phyloP scores from a whole-genome alignment of 129 eudicot genomes.

The Flaveria ramosissima region DNA sequence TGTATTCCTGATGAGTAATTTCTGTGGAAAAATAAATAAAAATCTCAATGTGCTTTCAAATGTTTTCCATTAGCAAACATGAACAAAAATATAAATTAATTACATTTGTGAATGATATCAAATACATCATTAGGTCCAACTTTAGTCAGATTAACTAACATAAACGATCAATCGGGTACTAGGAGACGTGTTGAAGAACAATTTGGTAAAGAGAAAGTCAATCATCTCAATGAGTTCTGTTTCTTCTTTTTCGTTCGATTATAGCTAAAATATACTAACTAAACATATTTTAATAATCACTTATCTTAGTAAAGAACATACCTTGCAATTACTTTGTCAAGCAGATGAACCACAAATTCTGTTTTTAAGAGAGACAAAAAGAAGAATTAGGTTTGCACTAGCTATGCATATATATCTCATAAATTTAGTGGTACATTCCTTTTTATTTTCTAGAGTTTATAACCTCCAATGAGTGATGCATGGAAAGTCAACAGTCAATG shows the following conservation, averaged over 20 bases:
- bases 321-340: conserved; percentile 79
- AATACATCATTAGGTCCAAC: neutral
- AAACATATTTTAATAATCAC: conserved; percentile 2
- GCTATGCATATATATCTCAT: neutral
- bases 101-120: neutral
- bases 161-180: neutral
- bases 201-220: neutral
- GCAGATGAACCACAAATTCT: conserved; percentile 74
- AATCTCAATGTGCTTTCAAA: neutral
- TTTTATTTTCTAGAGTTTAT: neutral
- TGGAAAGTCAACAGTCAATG: neutral
- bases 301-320: conserved; percentile 19
- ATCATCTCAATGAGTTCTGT: neutral
- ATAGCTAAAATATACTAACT: neutral
- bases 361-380: conserved; percentile 33
- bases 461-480: neutral
- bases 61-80: neutral
- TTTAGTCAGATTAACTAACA: too few relatives aligned
- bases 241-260: too few relatives aligned
- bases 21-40: neutral
- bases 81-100: neutral
- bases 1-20: neutral
- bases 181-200: neutral
- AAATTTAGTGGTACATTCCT: neutral
- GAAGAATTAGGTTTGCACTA: conserved; percentile 23